These are phyloP conservation scores for Umbelopsis vinacea DNA, from an alignment of 192 early-diverging fungal genomes.

Conservation along the genomic window DNA sequence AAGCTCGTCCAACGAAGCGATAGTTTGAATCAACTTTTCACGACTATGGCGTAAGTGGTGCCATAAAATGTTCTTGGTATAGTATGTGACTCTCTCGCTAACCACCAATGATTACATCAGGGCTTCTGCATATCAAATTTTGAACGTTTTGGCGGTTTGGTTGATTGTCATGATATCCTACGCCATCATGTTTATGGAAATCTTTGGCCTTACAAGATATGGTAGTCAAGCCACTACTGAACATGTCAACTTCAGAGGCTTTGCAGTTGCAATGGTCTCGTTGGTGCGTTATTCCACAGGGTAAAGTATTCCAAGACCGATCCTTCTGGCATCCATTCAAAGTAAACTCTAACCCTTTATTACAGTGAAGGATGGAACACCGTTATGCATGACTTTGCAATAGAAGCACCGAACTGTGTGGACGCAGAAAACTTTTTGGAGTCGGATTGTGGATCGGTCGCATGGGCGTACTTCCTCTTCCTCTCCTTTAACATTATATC, in stretches of 20 bases:
- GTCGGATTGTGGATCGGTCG: constrained; percentile 59
- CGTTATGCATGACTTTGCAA: constrained; percentile 63
- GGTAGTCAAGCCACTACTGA: constrained; percentile 46
- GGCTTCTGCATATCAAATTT: constrained; percentile 45
- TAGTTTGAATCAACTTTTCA: constrained; percentile 63
- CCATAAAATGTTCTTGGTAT: neutral
- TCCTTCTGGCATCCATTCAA: neutral
- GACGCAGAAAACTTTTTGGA: constrained; percentile 48
- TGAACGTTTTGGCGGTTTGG: constrained; percentile 63
- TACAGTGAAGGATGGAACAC: constrained; percentile 64
- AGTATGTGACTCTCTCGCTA: neutral
- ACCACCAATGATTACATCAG: constrained; percentile 7
- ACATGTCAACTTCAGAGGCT: constrained; percentile 58
- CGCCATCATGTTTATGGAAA: constrained; percentile 65
- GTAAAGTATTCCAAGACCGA: constrained; percentile 34
- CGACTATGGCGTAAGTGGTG: constrained; percentile 57
- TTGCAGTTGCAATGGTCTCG: constrained; percentile 48
- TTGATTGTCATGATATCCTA: constrained; percentile 59
- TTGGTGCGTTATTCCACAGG: constrained; percentile 61
- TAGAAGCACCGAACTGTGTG: constrained; percentile 57
- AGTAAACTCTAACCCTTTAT: neutral
- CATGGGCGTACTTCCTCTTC: constrained; percentile 61
- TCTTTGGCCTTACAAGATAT: constrained; percentile 63
- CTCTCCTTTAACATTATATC: constrained; percentile 66
- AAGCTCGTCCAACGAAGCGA: constrained; percentile 62